These are phyloP conservation scores for Jackrogersella multiformis DNA, from an alignment of 495 filamentous ascomycete species.

Conservation along the genomic window DNA sequence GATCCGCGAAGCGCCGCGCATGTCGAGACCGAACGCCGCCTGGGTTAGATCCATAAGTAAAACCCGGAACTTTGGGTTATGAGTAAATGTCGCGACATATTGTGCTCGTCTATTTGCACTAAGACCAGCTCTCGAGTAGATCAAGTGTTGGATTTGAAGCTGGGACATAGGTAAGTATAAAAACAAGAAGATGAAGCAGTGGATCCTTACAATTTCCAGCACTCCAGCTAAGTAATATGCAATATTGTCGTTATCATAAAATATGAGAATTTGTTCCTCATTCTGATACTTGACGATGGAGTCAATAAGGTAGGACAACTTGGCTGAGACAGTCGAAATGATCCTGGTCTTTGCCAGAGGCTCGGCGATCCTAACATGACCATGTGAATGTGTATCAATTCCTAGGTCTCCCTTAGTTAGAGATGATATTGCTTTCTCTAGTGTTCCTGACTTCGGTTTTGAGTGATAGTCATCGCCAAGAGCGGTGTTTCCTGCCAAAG, in stretches of 20 bases:
- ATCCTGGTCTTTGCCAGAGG: constrained; percentile 70
- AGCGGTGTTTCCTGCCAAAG: constrained; percentile 53
- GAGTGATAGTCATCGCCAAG: constrained; percentile 46
- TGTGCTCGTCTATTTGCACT: constrained; percentile 66
- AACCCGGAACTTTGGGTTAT: constrained; percentile 68
- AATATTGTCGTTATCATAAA: constrained; percentile 88
- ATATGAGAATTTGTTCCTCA: constrained; percentile 87
- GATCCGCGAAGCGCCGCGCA: constrained; percentile 83
- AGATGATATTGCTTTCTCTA: constrained; percentile 22
- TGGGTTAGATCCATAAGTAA: constrained; percentile 90
- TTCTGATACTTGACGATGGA: constrained; percentile 70
- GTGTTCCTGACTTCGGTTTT: constrained; percentile 35
- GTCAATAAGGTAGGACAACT: constrained; percentile 86
- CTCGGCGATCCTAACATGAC: constrained; percentile 47
- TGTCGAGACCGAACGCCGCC: constrained; percentile 87
- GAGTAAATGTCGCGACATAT: constrained; percentile 82
- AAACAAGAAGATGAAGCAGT: background rate
- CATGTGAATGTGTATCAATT: background rate
- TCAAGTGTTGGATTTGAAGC: constrained; percentile 77
- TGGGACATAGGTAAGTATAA: constrained; percentile 36
- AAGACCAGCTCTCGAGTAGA: constrained; percentile 77
- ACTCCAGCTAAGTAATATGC: constrained; percentile 85
- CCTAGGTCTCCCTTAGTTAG: constrained; percentile 1
- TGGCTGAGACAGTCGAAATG: constrained; percentile 83
- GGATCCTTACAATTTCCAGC: constrained; percentile 68